Conservation (phyloP, 164 flowering plant species). For the Magnolia changhungtana region DNA sequence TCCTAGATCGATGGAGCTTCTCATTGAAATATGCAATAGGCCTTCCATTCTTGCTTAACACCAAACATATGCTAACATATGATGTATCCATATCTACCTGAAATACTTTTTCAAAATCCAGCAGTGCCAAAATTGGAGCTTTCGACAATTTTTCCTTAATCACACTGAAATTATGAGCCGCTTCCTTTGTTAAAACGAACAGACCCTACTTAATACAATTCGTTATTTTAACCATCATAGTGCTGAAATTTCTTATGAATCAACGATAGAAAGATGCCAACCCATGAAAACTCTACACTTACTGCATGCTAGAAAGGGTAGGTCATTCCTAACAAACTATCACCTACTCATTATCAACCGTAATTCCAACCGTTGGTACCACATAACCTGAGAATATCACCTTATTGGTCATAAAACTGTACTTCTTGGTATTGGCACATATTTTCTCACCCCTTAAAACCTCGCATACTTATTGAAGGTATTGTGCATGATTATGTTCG, state of each 20-base stretch:
- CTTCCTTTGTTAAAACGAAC: neutral
- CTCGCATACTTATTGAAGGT: no score
- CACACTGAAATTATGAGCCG: neutral
- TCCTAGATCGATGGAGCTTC: neutral
- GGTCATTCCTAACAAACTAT: neutral
- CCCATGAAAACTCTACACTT: neutral
- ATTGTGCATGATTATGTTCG: neutral
- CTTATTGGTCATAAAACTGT: no score
- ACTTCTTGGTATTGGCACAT: neutral
- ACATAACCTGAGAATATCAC: neutral
- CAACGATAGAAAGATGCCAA: neutral
- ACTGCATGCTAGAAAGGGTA: neutral
- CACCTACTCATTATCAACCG: neutral
- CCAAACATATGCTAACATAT: neutral
- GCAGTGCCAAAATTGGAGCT: neutral
- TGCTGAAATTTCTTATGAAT: neutral
- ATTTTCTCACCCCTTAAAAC: neutral
- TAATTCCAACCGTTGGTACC: neutral
- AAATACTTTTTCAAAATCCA: no score
- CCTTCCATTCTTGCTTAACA: neutral
- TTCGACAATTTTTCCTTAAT: no score
- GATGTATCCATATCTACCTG: neutral
- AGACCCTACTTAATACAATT: neutral
- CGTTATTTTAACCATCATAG: neutral
- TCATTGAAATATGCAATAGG: neutral